Conservation (phyloP, 148 eudicot genomes). For the Tetragonia tetragonoides region DNA sequence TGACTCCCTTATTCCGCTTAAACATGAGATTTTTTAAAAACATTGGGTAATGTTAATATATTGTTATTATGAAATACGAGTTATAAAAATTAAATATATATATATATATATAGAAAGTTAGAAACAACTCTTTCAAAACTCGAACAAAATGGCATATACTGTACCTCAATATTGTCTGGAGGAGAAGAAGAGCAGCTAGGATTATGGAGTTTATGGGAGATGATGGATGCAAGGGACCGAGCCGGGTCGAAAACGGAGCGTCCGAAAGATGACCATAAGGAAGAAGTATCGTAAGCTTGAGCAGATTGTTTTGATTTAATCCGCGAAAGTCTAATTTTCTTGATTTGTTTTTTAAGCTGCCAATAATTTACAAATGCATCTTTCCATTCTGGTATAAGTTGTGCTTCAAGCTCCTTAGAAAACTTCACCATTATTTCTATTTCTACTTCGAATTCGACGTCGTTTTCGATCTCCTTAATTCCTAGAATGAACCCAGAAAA, state of each 20-base stretch:
- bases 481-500: too few species aligned
- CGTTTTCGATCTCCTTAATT: too few species aligned
- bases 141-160: too few species aligned
- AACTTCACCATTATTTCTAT: slow-evolving; percentile 74
- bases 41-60: too few species aligned
- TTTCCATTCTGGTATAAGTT: slow-evolving; percentile 93
- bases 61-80: too few species aligned
- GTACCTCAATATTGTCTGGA: slow-evolving; percentile 17
- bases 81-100: too few species aligned
- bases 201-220: slow-evolving; percentile 23
- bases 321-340: slow-evolving; percentile 58
- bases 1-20: too few species aligned
- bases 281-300: slow-evolving; percentile 20
- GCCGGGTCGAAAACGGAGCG: slow-evolving; percentile 57
- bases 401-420: slow-evolving; percentile 91
- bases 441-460: not conserved
- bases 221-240: slow-evolving; percentile 20
- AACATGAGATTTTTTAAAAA: too few species aligned
- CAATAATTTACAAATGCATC: slow-evolving; percentile 83
- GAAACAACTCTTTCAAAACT: too few species aligned
- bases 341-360: slow-evolving; percentile 81
- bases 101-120: too few species aligned
- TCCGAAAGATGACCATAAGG: slow-evolving; percentile 29
- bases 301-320: slow-evolving; percentile 33
- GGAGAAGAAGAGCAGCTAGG: slow-evolving; percentile 14